Conservation (phyloP, 2,329 filamentous ascomycete genomes). For the Fusarium aywerte region DNA sequence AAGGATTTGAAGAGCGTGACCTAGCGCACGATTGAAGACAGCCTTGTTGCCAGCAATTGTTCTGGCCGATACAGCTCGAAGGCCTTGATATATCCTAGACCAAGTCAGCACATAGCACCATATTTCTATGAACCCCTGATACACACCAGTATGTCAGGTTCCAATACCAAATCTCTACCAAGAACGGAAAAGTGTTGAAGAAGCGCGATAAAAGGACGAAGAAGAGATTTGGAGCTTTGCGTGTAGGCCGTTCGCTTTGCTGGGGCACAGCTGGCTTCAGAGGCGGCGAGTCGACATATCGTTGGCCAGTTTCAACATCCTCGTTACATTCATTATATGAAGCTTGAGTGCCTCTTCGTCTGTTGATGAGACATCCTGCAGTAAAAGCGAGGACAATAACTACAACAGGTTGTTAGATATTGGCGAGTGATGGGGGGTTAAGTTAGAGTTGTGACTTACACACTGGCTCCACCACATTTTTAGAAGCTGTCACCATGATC, state of each 20-base stretch:
- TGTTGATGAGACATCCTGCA: slow-evolving; percentile 43
- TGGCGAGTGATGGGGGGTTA: neutral
- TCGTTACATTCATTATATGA: slow-evolving; percentile 6
- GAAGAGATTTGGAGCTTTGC: slow-evolving; percentile 40
- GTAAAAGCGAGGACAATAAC: slow-evolving; percentile 42
- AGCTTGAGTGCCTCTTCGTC: slow-evolving; percentile 16
- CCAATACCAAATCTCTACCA: slow-evolving; percentile 54
- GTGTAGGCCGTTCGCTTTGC: slow-evolving; percentile 6
- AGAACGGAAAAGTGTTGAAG: slow-evolving; percentile 48
- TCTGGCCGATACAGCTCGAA: slow-evolving; percentile 56
- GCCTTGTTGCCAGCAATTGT: slow-evolving; percentile 53
- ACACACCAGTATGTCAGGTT: slow-evolving; percentile 50
- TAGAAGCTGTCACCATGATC: slow-evolving; percentile 12
- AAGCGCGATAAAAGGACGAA: slow-evolving; percentile 47
- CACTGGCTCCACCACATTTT: slow-evolving; percentile 28
- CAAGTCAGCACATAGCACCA: neutral
- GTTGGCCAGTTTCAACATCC: slow-evolving; percentile 35
- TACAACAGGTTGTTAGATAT: neutral
- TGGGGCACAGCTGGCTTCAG: slow-evolving; percentile 36
- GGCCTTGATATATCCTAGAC: slow-evolving; percentile 55
- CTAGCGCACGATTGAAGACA: slow-evolving; percentile 52
- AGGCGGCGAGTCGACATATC: slow-evolving; percentile 35
- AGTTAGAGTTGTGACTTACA: slow-evolving; percentile 14
- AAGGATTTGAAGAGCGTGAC: slow-evolving; percentile 56
- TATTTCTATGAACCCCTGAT: no score